Evolutionary conservation across 768 basidiomycete genomes (phyloP).

Genomic region (Amanita brunnescens): DNA sequence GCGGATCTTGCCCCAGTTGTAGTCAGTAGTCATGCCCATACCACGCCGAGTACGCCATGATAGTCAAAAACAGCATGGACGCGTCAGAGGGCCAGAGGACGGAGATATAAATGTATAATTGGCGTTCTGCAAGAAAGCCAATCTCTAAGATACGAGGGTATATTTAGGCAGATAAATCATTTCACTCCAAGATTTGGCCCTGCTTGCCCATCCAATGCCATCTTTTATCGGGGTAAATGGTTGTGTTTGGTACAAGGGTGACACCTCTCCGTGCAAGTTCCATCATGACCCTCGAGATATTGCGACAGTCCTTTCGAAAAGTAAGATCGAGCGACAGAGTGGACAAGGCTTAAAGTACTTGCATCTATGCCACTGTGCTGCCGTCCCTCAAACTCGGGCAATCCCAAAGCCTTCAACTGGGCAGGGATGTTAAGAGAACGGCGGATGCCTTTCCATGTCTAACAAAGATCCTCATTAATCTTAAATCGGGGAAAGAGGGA

Average conservation of each 20-base stretch:
- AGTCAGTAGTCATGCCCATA: too few relatives aligned
- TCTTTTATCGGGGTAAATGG: conserved; percentile 53
- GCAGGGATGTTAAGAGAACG: conserved; percentile 56
- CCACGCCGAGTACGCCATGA: too few relatives aligned
- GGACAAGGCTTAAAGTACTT: conserved; percentile 23
- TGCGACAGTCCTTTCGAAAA: conserved; percentile 59
- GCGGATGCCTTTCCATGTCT: conserved; percentile 7
- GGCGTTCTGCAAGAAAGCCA: background rate
- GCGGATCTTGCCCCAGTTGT: too few relatives aligned
- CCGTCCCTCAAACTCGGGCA: conserved; percentile 74
- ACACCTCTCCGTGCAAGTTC: conserved; percentile 69
- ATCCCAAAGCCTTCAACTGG: conserved; percentile 65
- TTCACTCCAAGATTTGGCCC: conserved; percentile 44
- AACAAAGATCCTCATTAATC: background rate
- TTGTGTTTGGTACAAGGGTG: conserved; percentile 62
- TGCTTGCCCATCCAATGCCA: conserved; percentile 86
- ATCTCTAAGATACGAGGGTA: background rate
- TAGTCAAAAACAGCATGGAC: too few relatives aligned
- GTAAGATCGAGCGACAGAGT: conserved; percentile 6
- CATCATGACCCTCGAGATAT: conserved; percentile 73
- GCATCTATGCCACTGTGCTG: conserved; percentile 89
- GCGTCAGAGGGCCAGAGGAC: too few relatives aligned
- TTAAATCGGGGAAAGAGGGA: background rate
- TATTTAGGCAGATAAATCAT: background rate
- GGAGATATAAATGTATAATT: too few relatives aligned